These are phyloP conservation scores for Anisogramma anomala DNA, from an alignment of 2,329 filamentous ascomycete genomes.

Conservation along the genomic window DNA sequence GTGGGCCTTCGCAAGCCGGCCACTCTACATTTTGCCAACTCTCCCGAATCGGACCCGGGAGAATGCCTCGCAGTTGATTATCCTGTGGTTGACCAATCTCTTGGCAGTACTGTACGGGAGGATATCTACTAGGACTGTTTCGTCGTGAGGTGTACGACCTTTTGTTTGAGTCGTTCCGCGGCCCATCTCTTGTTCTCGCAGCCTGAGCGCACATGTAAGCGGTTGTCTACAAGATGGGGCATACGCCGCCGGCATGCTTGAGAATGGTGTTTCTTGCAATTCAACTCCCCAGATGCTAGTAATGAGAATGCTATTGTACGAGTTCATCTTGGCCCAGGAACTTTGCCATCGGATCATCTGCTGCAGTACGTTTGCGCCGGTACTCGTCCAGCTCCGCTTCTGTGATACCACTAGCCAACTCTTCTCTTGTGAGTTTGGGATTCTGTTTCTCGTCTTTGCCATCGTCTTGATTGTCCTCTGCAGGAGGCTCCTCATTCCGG, in stretches of 20 bases:
- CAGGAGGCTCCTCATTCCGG: slow-evolving; percentile 22
- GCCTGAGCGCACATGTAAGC: no score
- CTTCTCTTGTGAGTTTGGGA: slow-evolving; percentile 51
- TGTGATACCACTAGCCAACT: slow-evolving; percentile 65
- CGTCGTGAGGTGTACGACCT: no score
- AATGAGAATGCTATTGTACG: slow-evolving; percentile 27
- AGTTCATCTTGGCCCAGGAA: slow-evolving; percentile 64
- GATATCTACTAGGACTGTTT: no score
- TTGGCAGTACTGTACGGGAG: no score
- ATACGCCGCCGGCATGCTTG: not conserved
- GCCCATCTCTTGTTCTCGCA: no score
- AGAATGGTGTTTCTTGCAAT: slow-evolving; percentile 13
- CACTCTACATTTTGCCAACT: no score
- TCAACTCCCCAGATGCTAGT: slow-evolving; percentile 1
- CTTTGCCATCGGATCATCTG: slow-evolving; percentile 78
- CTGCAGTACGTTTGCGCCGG: slow-evolving; percentile 59
- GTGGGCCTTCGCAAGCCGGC: no score
- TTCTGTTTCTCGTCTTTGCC: slow-evolving; percentile 44
- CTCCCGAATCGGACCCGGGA: no score
- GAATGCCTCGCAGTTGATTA: no score
- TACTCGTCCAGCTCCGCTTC: slow-evolving; percentile 84
- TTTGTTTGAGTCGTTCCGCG: no score
- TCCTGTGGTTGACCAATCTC: no score
- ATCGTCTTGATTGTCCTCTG: slow-evolving; percentile 21
- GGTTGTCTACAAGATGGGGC: not conserved